Evolutionary conservation across 495 filamentous ascomycete species (phyloP).

Genomic region (Trichoderma orchidacearum): DNA sequence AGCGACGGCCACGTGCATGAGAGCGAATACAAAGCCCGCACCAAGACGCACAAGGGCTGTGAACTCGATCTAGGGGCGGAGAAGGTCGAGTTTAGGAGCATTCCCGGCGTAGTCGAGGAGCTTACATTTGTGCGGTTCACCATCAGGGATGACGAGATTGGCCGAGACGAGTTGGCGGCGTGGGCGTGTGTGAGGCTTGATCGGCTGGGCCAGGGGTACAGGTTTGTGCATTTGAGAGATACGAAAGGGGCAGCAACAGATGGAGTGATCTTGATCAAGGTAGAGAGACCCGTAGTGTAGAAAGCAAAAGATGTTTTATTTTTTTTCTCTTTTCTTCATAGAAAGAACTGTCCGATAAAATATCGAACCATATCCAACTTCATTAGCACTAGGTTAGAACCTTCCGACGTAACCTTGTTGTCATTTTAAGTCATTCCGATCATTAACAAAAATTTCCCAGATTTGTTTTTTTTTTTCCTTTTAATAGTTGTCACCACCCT

Average conservation of each 20-base stretch:
- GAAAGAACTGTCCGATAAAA: background rate
- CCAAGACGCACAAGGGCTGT: slow-evolving; percentile 42
- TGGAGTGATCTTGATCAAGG: slow-evolving; percentile 55
- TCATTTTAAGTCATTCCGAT: background rate
- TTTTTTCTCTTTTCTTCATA: no score
- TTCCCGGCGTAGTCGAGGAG: slow-evolving; percentile 58
- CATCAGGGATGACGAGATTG: slow-evolving; percentile 69
- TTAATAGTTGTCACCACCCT: background rate
- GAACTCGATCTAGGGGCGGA: slow-evolving; percentile 61
- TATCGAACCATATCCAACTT: background rate
- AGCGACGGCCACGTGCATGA: slow-evolving; percentile 26
- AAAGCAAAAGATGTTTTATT: background rate
- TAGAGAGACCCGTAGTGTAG: slow-evolving; percentile 41
- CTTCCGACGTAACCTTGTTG: no score
- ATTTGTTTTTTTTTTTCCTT: background rate
- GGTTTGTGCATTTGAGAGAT: slow-evolving; percentile 63
- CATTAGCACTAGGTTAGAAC: no score
- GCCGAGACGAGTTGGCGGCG: slow-evolving; percentile 59
- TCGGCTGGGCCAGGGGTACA: slow-evolving; percentile 57
- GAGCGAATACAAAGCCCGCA: slow-evolving; percentile 56
- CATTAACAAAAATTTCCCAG: background rate
- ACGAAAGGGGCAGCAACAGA: slow-evolving; percentile 43
- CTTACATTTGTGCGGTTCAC: slow-evolving; percentile 79
- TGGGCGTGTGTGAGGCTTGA: slow-evolving; percentile 86
- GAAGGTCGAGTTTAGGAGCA: slow-evolving; percentile 43